Evolutionary conservation across 257 asterid genomes (phyloP), one percentile per base, ranked within the genome.

Genomic region (Solanum sitiens): DNA sequence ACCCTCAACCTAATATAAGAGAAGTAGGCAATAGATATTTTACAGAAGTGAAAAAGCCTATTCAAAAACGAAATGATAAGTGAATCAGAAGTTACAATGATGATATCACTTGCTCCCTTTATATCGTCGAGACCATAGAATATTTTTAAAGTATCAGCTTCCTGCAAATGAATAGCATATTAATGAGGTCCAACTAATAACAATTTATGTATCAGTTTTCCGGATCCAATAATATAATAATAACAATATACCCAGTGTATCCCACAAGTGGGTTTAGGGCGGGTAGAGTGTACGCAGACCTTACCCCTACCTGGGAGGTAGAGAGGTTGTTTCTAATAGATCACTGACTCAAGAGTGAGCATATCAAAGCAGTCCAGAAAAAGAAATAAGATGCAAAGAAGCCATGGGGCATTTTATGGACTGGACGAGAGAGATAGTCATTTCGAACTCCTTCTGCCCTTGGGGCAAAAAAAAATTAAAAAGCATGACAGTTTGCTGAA

Each of bases 71-170:
- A 50, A 86, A 32, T 71, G 45, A 45, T 47, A 47, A 83, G 91
- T 39, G 76, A 72, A 47, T 33, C 44, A 35, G 20, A 86, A 32
- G 80, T 93, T 94, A 97, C 99, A 89, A 97, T 97, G 86, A 97
- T 95, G 90, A 95, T 85, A 87, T 97, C 99, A 89, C 94, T 95
- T 88, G 95, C 94, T 45, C 92, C 98, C 90, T 93, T 90, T 90
- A 97, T 93, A 91, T 97, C 98, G 87, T 97, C 98, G 86, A 97
- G 94, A 87, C 99, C 99, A 87, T 97, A 97, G 74, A 92, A 93
- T 86, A 95, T 93, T 89, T 94, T 97, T 90, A 95, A 96, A 5
- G 98, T 95, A 89, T 93, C 89, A 75, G 91, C 89, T 91, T 95
- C 99, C 99, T 97, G 98, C 73, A 87, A 65, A 92, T 84, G 59